A percentile compares a stretch with the other conserved stretches of the same genome.
Evolutionary conservation across 208 protist species (phyloP).

Genomic region (Leishmania turanica): DNA sequence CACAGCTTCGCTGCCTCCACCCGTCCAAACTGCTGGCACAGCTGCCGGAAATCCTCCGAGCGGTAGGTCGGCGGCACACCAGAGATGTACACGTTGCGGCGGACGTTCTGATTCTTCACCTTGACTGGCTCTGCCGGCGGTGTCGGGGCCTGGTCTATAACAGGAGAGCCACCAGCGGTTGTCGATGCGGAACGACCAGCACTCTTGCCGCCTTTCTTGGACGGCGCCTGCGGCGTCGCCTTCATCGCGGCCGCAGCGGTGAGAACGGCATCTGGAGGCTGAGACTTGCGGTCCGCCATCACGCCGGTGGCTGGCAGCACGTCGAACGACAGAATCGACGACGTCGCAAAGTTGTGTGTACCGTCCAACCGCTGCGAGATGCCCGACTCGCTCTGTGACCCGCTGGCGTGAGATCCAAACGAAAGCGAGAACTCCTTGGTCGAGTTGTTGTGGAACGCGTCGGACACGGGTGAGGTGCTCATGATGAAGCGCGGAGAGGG

Average conservation of each 20-base stretch:
- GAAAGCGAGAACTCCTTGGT: conserved; percentile 10
- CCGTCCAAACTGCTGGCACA: conserved; percentile 63
- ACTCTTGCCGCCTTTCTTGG: not conserved
- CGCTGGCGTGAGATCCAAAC: conserved; percentile 9
- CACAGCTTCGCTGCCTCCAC: conserved; percentile 75
- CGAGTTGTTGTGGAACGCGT: not conserved
- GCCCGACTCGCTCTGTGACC: conserved; percentile 8
- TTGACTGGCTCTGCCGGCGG: conserved; percentile 5
- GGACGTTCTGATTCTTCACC: conserved; percentile 33
- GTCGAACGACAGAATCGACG: conserved; percentile 8
- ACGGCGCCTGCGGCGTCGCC: not conserved
- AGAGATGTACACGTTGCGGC: conserved; percentile 82
- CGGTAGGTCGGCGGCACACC: conserved; percentile 50
- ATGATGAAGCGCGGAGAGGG: not conserved
- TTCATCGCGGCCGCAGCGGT: not conserved
- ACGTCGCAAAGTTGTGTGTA: not conserved
- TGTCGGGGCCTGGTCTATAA: not conserved
- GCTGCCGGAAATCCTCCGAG: conserved; percentile 56
- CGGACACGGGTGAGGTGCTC: not conserved
- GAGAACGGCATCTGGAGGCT: not conserved
- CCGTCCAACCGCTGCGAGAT: conserved; percentile 13
- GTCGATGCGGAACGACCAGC: not conserved
- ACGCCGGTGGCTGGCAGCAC: not conserved
- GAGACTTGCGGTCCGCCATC: not conserved
- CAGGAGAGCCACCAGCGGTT: not conserved